Base-by-base conservation (phyloP, 805 yeast species). In the Saccharomycopsis sp. region DNA sequence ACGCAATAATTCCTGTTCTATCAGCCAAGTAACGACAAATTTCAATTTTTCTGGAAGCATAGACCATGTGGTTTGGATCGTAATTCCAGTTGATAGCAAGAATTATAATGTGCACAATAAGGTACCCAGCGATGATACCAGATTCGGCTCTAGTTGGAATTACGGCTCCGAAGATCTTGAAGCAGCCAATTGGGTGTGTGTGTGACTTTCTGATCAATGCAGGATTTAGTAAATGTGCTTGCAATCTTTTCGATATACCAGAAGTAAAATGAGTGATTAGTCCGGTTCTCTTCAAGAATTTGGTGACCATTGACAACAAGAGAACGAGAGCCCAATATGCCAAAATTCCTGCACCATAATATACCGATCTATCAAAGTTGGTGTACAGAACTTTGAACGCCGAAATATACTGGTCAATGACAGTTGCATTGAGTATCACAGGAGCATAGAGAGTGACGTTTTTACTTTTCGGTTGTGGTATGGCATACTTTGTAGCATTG, bases 131-230 rank as follows among this genome's bases (percentile, higher is more conserved):
- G 14, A 77, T 61, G 9, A 73, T 68, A 7, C 73, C 50, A 0
- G 75, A 62, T 58, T 76, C 76, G 20, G 71, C 64, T 41, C 79
- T 66, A 3, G 79, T 69, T 2, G 80, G 80, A 9, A 75, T 34
- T 5, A 55, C 54, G n/a, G 52, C 48, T 47, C 63, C 52, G 47
- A 63, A 59, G 16, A 58, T 44, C 8, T 63, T 60, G 9, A 61
- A 40, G 21, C 56, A 24, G n/a, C 48, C 56, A 52, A 64, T 52
- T 0, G 67, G 63, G 18, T 62, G 63, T 21, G 64, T 64, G 50
- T 71, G 73, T n/a, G 56, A 58, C 34, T 54, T 50, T 16, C 61
- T 52, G 50, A 66, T 62, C 24, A 68, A 57, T 2, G 73, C 66
- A 1, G 75, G 73, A 21, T 70, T 52, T 9, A 63, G 58, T 16